Evolutionary conservation across 2,329 filamentous ascomycete species (phyloP).

Genomic region (Didymella lethalis): DNA sequence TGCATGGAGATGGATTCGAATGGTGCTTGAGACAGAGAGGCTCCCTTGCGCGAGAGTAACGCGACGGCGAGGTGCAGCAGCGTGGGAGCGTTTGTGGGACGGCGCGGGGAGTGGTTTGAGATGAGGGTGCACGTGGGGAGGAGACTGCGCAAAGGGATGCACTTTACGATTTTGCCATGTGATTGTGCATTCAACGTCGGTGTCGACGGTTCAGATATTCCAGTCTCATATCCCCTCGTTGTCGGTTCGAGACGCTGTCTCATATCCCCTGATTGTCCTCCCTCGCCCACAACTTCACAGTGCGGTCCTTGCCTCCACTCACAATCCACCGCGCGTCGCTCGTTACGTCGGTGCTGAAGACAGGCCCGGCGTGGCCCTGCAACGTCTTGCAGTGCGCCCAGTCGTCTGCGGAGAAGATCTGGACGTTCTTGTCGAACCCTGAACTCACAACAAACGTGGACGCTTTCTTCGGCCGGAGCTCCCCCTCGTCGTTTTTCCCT

Average conservation of each 20-base stretch:
- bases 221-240: conserved; percentile 44
- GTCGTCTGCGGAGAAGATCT: conserved; percentile 95
- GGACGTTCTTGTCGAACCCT: conserved; percentile 94
- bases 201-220: background rate
- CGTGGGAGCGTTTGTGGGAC: conserved; percentile 13
- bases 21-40: background rate
- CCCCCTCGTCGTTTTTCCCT: conserved; percentile 70
- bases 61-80: background rate
- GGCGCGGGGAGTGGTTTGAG: conserved; percentile 1
- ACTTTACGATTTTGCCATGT: background rate
- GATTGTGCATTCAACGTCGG: background rate
- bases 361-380: conserved; percentile 89
- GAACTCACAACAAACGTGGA: conserved; percentile 90
- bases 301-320: conserved; percentile 91
- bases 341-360: conserved; percentile 89
- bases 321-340: conserved; percentile 90
- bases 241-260: conserved; percentile 27
- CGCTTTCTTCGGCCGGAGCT: conserved; percentile 75
- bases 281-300: conserved; percentile 93
- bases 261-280: conserved; percentile 60
- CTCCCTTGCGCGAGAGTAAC: background rate
- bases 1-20: too few species aligned
- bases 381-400: conserved; percentile 90
- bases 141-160: background rate
- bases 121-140: background rate